Percentiles rank a stretch among this genome's conserved stretches.
Evolutionary conservation across 768 basidiomycete species (phyloP).

Genomic region (Daedaleopsis sinensis): DNA sequence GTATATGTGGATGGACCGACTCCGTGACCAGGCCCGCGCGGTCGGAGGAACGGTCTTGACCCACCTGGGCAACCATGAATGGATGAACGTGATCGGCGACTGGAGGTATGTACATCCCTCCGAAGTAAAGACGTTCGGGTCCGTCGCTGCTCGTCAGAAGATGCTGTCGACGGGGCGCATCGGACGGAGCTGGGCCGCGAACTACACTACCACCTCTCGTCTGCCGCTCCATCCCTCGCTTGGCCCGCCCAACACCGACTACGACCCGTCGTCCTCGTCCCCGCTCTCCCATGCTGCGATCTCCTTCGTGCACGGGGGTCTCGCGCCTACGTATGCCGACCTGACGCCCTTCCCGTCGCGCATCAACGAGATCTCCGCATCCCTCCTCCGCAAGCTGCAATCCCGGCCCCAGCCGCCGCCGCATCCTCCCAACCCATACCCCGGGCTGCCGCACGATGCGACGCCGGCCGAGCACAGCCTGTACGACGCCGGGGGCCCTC

Average conservation of each 20-base stretch:
- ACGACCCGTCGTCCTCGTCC: conserved; percentile 39
- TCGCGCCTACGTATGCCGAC: conserved; percentile 74
- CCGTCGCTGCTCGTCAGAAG: conserved; percentile 68
- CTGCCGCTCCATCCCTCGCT: conserved; percentile 77
- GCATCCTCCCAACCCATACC: conserved; percentile 79
- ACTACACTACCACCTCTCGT: conserved; percentile 82
- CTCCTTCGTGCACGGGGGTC: conserved; percentile 93
- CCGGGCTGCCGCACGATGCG: conserved; percentile 66
- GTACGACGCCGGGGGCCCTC: conserved; percentile 80
- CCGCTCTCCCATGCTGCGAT: conserved; percentile 76
- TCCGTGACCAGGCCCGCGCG: conserved; percentile 73
- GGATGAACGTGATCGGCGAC: conserved; percentile 92
- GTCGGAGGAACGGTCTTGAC: conserved; percentile 75
- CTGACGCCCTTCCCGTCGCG: conserved; percentile 81
- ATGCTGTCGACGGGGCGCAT: conserved; percentile 77
- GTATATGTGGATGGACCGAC: conserved; percentile 81
- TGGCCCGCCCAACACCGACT: conserved; percentile 65
- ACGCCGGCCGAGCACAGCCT: conserved; percentile 69
- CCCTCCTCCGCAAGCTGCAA: conserved; percentile 74
- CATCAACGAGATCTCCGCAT: conserved; percentile 76
- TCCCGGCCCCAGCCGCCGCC: conserved; percentile 70
- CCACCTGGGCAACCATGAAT: conserved; percentile 93
- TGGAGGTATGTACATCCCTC: conserved; percentile 89
- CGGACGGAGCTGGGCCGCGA: conserved; percentile 80
- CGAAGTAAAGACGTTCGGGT: conserved; percentile 85